Base-by-base conservation (phyloP, 2,329 filamentous ascomycete genomes). In the Colletotrichum truncatum region DNA sequence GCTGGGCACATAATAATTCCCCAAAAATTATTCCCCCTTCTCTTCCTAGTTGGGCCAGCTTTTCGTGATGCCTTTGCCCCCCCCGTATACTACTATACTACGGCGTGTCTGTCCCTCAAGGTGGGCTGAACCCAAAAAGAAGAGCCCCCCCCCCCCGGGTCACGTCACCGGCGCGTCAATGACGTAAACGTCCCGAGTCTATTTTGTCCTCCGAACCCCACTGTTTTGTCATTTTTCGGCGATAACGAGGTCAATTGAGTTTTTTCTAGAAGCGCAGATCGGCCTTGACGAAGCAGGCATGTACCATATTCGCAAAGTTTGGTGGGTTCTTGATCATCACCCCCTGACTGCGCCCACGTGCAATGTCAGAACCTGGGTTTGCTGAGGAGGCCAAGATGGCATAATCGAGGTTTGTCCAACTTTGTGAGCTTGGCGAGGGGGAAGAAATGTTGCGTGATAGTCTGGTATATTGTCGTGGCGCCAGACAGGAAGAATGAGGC, bases 81-180 rank as follows among this genome's bases (percentile, higher is more conserved):
- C n/a, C n/a, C n/a, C n/a, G n/a, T n/a, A n/a, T n/a, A n/a, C n/a
- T n/a, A n/a, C n/a, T n/a, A n/a, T n/a, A n/a, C n/a, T n/a, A n/a
- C n/a, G n/a, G n/a, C n/a, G n/a, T n/a, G n/a, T n/a, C n/a, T n/a
- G n/a, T n/a, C n/a, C n/a, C n/a, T n/a, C n/a, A n/a, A n/a, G n/a
- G n/a, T n/a, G n/a, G n/a, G n/a, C n/a, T n/a, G n/a, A n/a, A n/a
- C n/a, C n/a, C n/a, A n/a, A n/a, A n/a, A n/a, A 8, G 3, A 26
- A 5, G 45, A 30, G 25, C 4, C 12, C 14, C 25, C 12, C 25
- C 10, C 12, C 7, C 12, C 28, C 49, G n/a, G 41, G 41, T 61
- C 62, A 65, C 62, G 62, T 65, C 62, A 65, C 57, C 41, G 57
- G 10, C 30, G 49, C 49, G 49, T 38, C 57, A 55, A 54, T 65